phyloP scores from a whole-genome alignment of 2,329 filamentous ascomycete species.

The Ophiostoma pallidulum region DNA sequence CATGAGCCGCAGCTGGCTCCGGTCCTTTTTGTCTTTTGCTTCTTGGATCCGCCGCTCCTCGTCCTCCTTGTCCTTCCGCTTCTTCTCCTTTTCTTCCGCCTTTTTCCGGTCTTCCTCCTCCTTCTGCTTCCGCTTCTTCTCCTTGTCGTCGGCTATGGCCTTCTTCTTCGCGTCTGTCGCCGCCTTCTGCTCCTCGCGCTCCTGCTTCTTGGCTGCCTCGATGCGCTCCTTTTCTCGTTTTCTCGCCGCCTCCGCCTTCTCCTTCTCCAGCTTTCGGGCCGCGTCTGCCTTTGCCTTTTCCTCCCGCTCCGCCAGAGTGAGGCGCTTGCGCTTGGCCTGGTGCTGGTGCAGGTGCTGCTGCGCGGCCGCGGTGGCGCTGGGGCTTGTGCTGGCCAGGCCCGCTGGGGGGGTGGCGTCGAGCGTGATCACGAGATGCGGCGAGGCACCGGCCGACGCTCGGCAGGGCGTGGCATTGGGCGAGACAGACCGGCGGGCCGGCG shows the following conservation, averaged over 20 bases:
- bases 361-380: not conserved
- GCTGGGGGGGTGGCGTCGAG: slow-evolving; percentile 8
- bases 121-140: slow-evolving; percentile 29
- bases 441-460: slow-evolving; percentile 16
- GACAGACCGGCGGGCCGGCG: slow-evolving; percentile 28
- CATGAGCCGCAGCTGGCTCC: slow-evolving; percentile 37
- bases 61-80: slow-evolving; percentile 43
- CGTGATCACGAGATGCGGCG: slow-evolving; percentile 12
- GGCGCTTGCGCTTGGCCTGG: slow-evolving; percentile 38
- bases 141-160: slow-evolving; percentile 23
- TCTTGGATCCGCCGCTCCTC: slow-evolving; percentile 34
- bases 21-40: slow-evolving; percentile 41
- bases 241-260: slow-evolving; percentile 22
- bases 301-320: slow-evolving; percentile 32
- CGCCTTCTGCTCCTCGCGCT: slow-evolving; percentile 27
- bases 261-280: slow-evolving; percentile 27
- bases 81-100: slow-evolving; percentile 34
- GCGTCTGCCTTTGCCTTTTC: slow-evolving; percentile 30
- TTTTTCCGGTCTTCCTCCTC: slow-evolving; percentile 25
- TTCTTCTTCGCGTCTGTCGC: slow-evolving; percentile 30
- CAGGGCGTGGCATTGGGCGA: slow-evolving; percentile 26
- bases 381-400: not conserved
- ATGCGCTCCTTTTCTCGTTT: slow-evolving; percentile 24
- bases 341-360: slow-evolving; percentile 20
- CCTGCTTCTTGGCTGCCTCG: slow-evolving; percentile 23